Evolutionary conservation across 495 filamentous ascomycete genomes (phyloP).

Genomic region (Penicillium cinerascens): DNA sequence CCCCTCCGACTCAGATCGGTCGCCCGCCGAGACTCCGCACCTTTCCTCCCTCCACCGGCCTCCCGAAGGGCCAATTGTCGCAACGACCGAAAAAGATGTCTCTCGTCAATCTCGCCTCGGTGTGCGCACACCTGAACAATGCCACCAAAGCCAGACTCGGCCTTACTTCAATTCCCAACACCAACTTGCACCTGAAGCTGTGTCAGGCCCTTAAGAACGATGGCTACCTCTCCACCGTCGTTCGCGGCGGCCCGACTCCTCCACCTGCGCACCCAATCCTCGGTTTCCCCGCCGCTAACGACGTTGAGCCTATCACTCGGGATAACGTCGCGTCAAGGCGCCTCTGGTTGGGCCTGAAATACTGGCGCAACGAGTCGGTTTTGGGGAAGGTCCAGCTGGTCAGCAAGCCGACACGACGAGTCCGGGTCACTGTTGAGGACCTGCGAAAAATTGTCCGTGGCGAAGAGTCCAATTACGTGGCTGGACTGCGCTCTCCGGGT

Average conservation of each 20-base stretch:
- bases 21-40: background rate
- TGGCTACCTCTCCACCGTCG: constrained; percentile 80
- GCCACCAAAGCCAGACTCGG: constrained; percentile 80
- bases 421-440: constrained; percentile 59
- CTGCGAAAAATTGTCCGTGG: constrained; percentile 66
- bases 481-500: constrained; percentile 70
- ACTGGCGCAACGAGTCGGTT: constrained; percentile 85
- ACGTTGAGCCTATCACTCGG: constrained; percentile 62
- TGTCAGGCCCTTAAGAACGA: constrained; percentile 73
- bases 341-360: constrained; percentile 92
- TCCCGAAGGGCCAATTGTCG: constrained; percentile 24
- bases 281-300: constrained; percentile 39
- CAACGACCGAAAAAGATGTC: constrained; percentile 61
- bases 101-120: constrained; percentile 71
- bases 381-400: constrained; percentile 65
- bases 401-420: constrained; percentile 70
- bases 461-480: constrained; percentile 57
- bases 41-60: constrained; percentile 9
- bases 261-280: constrained; percentile 54
- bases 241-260: constrained; percentile 67
- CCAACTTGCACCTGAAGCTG: constrained; percentile 74
- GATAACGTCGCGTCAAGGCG: constrained; percentile 73
- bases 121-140: constrained; percentile 94
- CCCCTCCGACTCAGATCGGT: background rate
- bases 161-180: constrained; percentile 80